These are phyloP conservation scores for Choanephora cucurbitarum DNA, from an alignment of 371 early-diverging fungal genomes.

Conservation along the genomic window DNA sequence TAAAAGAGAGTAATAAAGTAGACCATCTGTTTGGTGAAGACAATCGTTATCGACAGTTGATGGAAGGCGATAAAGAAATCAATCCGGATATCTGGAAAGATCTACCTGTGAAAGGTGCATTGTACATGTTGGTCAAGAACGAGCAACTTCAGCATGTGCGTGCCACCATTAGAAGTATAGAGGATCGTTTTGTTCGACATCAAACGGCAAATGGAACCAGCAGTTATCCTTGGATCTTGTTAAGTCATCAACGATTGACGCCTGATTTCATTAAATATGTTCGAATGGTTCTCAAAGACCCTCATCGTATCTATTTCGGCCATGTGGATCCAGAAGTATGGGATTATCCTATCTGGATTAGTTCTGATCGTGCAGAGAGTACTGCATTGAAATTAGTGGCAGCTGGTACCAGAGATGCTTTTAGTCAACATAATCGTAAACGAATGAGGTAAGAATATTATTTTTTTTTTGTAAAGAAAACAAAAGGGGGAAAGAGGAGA, in stretches of 20 bases:
- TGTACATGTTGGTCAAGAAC: conserved; percentile 41
- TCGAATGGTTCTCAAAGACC: conserved; percentile 27
- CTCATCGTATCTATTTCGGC: conserved; percentile 40
- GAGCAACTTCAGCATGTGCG: conserved; percentile 36
- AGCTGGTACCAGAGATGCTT: conserved; percentile 14
- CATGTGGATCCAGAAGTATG: conserved; percentile 45
- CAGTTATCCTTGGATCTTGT: conserved; percentile 55
- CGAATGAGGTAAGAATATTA: conserved; percentile 28
- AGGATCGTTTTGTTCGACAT: conserved; percentile 51
- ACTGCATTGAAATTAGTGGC: conserved; percentile 17
- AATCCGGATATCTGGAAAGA: conserved; percentile 22
- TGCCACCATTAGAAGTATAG: conserved; percentile 37
- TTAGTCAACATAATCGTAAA: conserved; percentile 28
- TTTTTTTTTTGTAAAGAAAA: too few relatives aligned
- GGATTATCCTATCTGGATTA: conserved; percentile 54
- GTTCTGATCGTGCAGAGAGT: conserved; percentile 32
- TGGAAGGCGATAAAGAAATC: conserved; percentile 7
- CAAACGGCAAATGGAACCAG: not conserved
- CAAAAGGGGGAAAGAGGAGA: conserved; percentile 4
- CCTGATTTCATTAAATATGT: conserved; percentile 37
- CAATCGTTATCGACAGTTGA: too few relatives aligned
- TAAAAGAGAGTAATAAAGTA: conserved; percentile 1
- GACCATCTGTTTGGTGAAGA: not conserved
- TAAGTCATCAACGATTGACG: conserved; percentile 42
- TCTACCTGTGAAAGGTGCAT: conserved; percentile 28